A percentile compares a stretch with the other conserved stretches of the same genome.
phyloP scores from a whole-genome alignment of 768 basidiomycete genomes.

The Sporobolomyces phaffii region DNA sequence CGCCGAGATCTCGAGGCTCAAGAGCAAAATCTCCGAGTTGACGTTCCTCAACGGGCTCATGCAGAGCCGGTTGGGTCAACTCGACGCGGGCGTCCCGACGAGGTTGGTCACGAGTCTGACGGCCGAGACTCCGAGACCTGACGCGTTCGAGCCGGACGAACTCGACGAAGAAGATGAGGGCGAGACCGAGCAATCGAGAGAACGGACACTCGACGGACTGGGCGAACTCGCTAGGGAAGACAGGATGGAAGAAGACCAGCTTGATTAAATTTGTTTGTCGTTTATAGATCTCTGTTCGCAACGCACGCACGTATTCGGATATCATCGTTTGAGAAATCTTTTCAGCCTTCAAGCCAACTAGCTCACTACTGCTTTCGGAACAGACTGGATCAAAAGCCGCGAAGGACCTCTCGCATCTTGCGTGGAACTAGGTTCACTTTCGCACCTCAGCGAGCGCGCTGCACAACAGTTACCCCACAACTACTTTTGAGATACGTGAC shows the following conservation, averaged over 20 bases:
- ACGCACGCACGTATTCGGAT: too few species aligned
- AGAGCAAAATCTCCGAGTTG: constrained; percentile 37
- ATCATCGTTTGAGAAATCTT: too few species aligned
- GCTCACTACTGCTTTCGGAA: too few species aligned
- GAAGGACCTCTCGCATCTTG: too few species aligned
- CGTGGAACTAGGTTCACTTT: too few species aligned
- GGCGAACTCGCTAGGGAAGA: neutral
- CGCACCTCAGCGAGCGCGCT: too few species aligned
- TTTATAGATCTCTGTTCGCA: too few species aligned
- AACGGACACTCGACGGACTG: neutral
- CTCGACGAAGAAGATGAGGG: constrained; percentile 12
- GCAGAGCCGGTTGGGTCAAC: constrained; percentile 33
- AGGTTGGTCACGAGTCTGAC: constrained; percentile 24
- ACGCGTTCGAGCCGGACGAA: constrained; percentile 17
- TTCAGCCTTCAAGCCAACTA: too few species aligned
- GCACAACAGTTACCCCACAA: too few species aligned
- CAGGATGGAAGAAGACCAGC: constrained; percentile 7
- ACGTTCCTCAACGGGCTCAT: constrained; percentile 40
- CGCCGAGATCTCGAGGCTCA: constrained; percentile 31
- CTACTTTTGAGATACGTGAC: too few species aligned
- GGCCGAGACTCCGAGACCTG: constrained; percentile 34
- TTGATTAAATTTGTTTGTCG: too few species aligned
- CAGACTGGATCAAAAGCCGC: too few species aligned
- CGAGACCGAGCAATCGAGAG: neutral
- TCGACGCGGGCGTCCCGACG: constrained; percentile 32